Base-by-base conservation (phyloP, 345 rosid species). In the Hypericum perforatum region DNA sequence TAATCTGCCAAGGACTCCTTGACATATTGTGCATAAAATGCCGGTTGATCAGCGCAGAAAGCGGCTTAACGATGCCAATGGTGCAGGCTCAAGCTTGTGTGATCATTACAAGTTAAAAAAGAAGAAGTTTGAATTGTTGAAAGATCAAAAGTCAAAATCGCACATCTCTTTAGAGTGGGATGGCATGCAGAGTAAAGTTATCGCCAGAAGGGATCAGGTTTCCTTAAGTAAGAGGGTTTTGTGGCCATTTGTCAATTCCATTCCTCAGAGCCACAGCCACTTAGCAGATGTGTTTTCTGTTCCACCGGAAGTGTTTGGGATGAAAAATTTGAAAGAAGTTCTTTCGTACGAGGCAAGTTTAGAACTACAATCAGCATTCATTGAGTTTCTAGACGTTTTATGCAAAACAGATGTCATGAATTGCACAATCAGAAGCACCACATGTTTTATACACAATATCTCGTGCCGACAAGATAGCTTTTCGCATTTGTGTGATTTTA, bases 131-230 rank as follows among this genome's bases (percentile, higher is more conserved):
- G 76, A 43, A 52, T 68, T 79, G 37, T 62, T 58, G 11, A 73
- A 76, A 63, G 74, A 77, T 22, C 32, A 22, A 62, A 77, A 71
- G 63, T 41, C 74, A 0, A 82, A 81, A 64, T 79, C 85, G 64
- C 86, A 74, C 47, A 81, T 89, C 61, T 78, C 79, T 65, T 94
- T 92, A 36, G 81, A 83, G 76, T 92, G 98, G 98, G 91, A 92
- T 54, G 69, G 70, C 42, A 73, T 58, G 49, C 54, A 57, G 48
- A 80, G 71, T 43, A 73, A 59, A 57, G 97, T 92, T 36, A 75
- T 89, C 43, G 85, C 98, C 54, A 92, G 70, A 74, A 82, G 60
- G 82, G 97, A 83, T 41, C 98, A 92, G 70, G 66, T 92, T 70
- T 95, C 89, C 16, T 39, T 92, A 39, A 75, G 81, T 63, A 47